A percentile compares a stretch with the other conserved stretches of the same genome.
Conservation (phyloP, 2,329 filamentous ascomycete species). For the Helminthosporium solani region DNA sequence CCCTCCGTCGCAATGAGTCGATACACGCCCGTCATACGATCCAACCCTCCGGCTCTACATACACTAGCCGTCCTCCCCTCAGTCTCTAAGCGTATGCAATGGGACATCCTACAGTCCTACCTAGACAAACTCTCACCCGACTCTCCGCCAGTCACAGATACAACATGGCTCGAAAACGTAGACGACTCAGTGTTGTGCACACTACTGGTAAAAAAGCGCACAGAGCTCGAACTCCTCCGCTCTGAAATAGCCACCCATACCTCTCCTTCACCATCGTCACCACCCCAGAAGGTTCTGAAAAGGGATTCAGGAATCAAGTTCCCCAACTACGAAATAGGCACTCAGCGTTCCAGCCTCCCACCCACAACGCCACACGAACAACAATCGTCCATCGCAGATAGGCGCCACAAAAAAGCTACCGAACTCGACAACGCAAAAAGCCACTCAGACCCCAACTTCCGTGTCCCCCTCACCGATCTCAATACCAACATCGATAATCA, state of each 20-base stretch:
- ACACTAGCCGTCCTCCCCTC: not conserved
- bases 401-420: too few species aligned
- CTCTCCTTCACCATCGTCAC: not conserved
- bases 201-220: conserved; percentile 9
- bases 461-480: not conserved
- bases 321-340: conserved; percentile 8
- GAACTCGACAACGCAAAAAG: too few species aligned
- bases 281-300: not conserved
- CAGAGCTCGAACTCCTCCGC: conserved; percentile 10
- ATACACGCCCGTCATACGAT: not conserved
- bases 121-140: conserved; percentile 2
- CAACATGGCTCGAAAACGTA: conserved; percentile 3
- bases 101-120: conserved; percentile 6
- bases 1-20: not conserved
- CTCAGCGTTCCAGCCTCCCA: not conserved
- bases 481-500: not conserved
- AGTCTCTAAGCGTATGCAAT: conserved; percentile 3
- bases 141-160: not conserved
- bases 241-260: conserved; percentile 4
- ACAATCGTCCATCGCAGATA: too few species aligned
- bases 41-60: not conserved
- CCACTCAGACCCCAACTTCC: not conserved
- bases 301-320: not conserved
- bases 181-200: conserved; percentile 9
- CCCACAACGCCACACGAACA: too few species aligned